Percentiles rank a stretch among this genome's conserved stretches.
Evolutionary conservation across 441 rosid species (phyloP).

Genomic region (Adansonia grandidieri): DNA sequence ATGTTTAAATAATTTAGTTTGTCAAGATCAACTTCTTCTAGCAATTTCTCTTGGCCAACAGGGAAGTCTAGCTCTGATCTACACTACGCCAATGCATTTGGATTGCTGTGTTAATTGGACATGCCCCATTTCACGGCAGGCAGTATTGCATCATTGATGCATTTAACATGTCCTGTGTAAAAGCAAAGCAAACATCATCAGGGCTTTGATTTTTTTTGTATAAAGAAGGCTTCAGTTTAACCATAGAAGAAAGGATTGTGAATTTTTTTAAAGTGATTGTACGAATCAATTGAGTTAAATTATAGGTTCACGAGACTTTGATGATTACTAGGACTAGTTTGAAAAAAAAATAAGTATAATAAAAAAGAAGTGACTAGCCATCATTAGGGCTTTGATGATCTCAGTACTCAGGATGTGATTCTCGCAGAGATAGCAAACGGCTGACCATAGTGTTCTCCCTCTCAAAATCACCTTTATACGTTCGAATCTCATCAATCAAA

Average conservation of each 20-base stretch:
- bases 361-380: too few relatives aligned
- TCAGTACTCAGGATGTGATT: neutral
- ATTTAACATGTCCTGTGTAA: neutral
- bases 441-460: neutral
- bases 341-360: too few relatives aligned
- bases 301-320: too few relatives aligned
- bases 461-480: neutral
- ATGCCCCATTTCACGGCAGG: neutral
- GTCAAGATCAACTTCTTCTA: neutral
- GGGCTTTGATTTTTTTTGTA: too few relatives aligned
- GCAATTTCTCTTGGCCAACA: neutral
- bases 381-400: neutral
- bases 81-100: neutral
- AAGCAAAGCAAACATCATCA: too few relatives aligned
- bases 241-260: too few relatives aligned
- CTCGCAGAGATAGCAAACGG: neutral
- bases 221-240: too few relatives aligned
- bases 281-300: too few relatives aligned
- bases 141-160: slow-evolving; percentile 11
- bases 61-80: neutral
- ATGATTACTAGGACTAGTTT: too few relatives aligned
- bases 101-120: slow-evolving; percentile 36
- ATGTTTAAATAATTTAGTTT: neutral
- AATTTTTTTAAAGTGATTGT: too few relatives aligned
- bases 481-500: neutral